Evolutionary conservation across 2,329 filamentous ascomycete genomes (phyloP).

Genomic region (Fusarium longipes): DNA sequence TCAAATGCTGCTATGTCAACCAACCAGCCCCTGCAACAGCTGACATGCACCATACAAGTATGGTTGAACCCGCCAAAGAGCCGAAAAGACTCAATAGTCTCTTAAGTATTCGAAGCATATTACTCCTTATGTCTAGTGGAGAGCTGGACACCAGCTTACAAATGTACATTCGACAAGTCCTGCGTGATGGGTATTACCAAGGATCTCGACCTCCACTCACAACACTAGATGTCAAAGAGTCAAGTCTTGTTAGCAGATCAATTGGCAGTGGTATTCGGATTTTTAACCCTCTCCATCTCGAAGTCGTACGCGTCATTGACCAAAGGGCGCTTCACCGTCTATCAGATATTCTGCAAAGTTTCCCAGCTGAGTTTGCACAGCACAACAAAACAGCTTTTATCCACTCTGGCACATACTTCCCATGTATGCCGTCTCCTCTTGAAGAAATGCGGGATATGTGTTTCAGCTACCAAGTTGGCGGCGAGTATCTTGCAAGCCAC

Average conservation of each 20-base stretch:
- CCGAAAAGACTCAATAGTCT: accelerated
- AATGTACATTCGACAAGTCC: not conserved
- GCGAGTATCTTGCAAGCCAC: not conserved
- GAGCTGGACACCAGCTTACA: slow-evolving; percentile 3
- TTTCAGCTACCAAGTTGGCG: not conserved
- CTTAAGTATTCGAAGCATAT: accelerated
- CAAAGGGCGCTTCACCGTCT: not conserved
- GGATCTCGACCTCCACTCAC: slow-evolving; percentile 4
- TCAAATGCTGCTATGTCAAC: slow-evolving; percentile 10
- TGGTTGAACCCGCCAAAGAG: accelerated
- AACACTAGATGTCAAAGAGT: accelerated
- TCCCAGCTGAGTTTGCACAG: not conserved
- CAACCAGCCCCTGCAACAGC: slow-evolving; percentile 1
- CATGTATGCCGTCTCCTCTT: accelerated
- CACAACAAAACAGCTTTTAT: not conserved
- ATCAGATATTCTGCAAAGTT: not conserved
- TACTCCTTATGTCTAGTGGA: not conserved
- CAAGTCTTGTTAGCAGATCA: accelerated
- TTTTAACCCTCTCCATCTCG: not conserved
- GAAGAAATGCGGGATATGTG: not conserved
- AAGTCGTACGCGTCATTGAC: slow-evolving; percentile 1
- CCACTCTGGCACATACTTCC: not conserved
- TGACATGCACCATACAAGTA: accelerated
- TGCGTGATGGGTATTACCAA: not conserved
- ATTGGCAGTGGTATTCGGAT: not conserved